A percentile compares a stretch with the other conserved stretches of the same genome.
These are phyloP conservation scores for Immersiporthe knoxdaviesiana DNA, from an alignment of 2,329 filamentous ascomycete species.

Conservation along the genomic window DNA sequence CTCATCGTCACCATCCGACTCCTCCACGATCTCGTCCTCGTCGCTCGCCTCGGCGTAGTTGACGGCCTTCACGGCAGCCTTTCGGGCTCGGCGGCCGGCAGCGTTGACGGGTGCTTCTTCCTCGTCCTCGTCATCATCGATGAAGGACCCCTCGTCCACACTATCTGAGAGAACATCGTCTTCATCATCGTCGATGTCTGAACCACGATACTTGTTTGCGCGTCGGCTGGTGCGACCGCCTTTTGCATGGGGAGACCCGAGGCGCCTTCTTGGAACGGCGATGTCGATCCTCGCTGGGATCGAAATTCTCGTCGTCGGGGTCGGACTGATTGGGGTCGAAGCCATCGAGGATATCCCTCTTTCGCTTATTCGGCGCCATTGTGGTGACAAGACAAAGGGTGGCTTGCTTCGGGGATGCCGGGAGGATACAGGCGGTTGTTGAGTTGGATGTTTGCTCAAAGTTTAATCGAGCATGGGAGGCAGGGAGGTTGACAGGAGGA, in stretches of 20 bases:
- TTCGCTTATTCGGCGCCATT: conserved; percentile 57
- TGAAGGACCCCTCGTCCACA: conserved; percentile 54
- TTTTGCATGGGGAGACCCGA: conserved; percentile 39
- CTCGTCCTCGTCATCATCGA: conserved; percentile 46
- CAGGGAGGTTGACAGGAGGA: not conserved
- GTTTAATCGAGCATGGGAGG: not conserved
- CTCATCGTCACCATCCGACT: conserved; percentile 34
- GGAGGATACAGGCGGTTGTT: not conserved
- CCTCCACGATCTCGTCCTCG: conserved; percentile 42
- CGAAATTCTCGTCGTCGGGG: conserved; percentile 68
- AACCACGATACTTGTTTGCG: conserved; percentile 55
- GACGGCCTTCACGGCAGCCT: conserved; percentile 48
- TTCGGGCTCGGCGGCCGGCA: conserved; percentile 53
- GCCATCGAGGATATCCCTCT: conserved; percentile 56
- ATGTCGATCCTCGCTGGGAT: conserved; percentile 53
- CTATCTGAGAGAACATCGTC: conserved; percentile 60
- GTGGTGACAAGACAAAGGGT: not conserved
- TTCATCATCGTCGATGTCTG: conserved; percentile 66
- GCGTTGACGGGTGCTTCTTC: conserved; percentile 49
- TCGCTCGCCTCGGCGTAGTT: conserved; percentile 53
- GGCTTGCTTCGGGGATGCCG: not conserved
- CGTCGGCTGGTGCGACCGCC: conserved; percentile 36
- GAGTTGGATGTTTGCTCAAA: not conserved
- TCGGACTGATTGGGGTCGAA: conserved; percentile 72
- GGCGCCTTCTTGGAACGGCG: conserved; percentile 45